Base-by-base conservation (phyloP, 495 filamentous ascomycete species). In the Penicillium silybi region DNA sequence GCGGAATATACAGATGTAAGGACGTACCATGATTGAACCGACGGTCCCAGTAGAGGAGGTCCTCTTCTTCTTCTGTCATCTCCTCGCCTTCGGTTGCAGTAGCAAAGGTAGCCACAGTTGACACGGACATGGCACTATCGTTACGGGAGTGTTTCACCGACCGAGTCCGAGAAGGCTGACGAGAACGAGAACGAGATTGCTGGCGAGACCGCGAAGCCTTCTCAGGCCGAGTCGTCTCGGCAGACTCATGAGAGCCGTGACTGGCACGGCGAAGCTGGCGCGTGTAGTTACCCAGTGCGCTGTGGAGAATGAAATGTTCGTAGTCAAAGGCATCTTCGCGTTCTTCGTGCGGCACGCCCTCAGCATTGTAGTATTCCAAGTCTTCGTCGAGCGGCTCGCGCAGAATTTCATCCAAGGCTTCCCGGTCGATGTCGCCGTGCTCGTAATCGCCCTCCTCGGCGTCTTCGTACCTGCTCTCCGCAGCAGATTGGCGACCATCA, bases 291-390 rank as follows among this genome's bases (percentile, higher is more conserved):
- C 89, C 89, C 78, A 95, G 81, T 15, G 89, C 88, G 59, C 87
- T 91, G 63, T 95, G 90, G 10, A 97, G 78, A 68, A 96, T 96
- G 69, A 96, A 95, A 60, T 95, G 82, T 62, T 97, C 89, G 56
- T 98, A 98, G 64, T 96, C 93, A 66, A 98, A 98, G 6, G 93
- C 93, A 64, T 98, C 93, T 57, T 92, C 86, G 15, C 93, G 88
- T 66, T 97, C 92, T 72, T 98, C 93, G 61, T 98, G 93, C 4
- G 83, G 79, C 25, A 73, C 59, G 11, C 72, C 72, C 9, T 57
- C 51, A 17, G 52, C 44, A 20, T 40, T 13, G 17, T 59, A 41
- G 19, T 64, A 64, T 18, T 61, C 59, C 6, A 73, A 48, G 19
- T 72, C 67, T 6, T 69, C 69, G 16, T 77, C 72, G 3, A 73